Conservation (phyloP, 176 grass and related monocot species). For the Secale cereale region DNA sequence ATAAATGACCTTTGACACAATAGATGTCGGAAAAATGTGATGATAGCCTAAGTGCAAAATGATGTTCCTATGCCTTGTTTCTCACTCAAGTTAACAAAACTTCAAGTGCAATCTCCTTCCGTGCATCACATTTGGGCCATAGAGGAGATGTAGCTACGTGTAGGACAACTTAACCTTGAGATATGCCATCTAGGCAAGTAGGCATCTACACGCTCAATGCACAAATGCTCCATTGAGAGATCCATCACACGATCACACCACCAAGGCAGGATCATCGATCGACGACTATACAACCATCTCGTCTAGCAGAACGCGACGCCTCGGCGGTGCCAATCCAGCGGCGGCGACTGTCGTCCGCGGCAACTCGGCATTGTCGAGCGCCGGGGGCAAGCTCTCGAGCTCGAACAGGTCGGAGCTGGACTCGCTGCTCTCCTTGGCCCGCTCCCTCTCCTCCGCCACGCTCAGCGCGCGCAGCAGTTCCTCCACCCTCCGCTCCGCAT, state of each 20-base stretch:
- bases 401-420: conserved; percentile 89
- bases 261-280: neutral
- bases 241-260: neutral
- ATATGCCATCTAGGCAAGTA: neutral
- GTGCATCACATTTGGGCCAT: neutral
- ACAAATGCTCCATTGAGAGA: neutral
- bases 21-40: too few relatives aligned
- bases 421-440: conserved; percentile 62
- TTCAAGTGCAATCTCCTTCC: too few relatives aligned
- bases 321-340: neutral
- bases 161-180: neutral
- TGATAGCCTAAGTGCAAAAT: too few relatives aligned
- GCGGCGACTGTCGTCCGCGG: neutral
- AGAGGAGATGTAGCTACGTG: neutral
- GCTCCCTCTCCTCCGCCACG: conserved; percentile 44
- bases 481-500: conserved; percentile 42
- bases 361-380: neutral
- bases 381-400: conserved; percentile 38
- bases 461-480: conserved; percentile 47
- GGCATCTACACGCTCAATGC: neutral
- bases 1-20: too few relatives aligned
- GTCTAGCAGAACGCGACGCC: conserved; percentile 5
- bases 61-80: too few relatives aligned
- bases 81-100: too few relatives aligned
- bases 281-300: neutral